Conservation (phyloP, 2,329 filamentous ascomycete species). For the Cordyceps sp. region DNA sequence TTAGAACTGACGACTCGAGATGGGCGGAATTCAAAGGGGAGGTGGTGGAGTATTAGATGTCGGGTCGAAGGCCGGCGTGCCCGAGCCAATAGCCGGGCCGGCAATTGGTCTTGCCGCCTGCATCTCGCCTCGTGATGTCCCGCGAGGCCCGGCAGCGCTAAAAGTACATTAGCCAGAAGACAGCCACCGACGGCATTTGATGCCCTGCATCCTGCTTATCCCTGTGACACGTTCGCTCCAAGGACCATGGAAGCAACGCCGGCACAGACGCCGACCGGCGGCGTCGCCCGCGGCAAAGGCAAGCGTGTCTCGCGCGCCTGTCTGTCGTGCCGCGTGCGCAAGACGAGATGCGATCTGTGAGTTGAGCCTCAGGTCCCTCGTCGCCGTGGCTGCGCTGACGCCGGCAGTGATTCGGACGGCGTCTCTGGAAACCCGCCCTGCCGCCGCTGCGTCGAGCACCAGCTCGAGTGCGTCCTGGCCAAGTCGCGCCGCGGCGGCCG, state of each 20-base stretch:
- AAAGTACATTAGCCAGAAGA: background rate
- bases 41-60: background rate
- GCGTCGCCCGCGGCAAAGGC: slow-evolving; percentile 5
- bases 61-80: too few relatives aligned
- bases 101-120: too few relatives aligned
- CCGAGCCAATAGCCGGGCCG: too few relatives aligned
- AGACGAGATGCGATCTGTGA: slow-evolving; percentile 16
- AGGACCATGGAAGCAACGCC: slow-evolving; percentile 3
- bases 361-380: background rate
- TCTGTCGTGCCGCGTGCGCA: slow-evolving; percentile 14
- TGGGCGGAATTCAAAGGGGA: background rate
- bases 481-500: slow-evolving; percentile 21
- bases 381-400: too few relatives aligned
- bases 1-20: slow-evolving; percentile 1
- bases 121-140: too few relatives aligned
- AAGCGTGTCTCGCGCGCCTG: slow-evolving; percentile 16
- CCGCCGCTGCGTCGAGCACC: slow-evolving; percentile 19
- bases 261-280: slow-evolving; percentile 6
- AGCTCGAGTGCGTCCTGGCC: slow-evolving; percentile 21
- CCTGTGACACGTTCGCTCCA: background rate
- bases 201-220: background rate
- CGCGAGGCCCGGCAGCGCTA: too few relatives aligned
- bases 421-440: slow-evolving; percentile 19
- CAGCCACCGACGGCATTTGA: slow-evolving; percentile 1
- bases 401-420: slow-evolving; percentile 14